These are phyloP conservation scores for Przewalskia tangutica DNA, from an alignment of 257 asterid species.

Conservation along the genomic window DNA sequence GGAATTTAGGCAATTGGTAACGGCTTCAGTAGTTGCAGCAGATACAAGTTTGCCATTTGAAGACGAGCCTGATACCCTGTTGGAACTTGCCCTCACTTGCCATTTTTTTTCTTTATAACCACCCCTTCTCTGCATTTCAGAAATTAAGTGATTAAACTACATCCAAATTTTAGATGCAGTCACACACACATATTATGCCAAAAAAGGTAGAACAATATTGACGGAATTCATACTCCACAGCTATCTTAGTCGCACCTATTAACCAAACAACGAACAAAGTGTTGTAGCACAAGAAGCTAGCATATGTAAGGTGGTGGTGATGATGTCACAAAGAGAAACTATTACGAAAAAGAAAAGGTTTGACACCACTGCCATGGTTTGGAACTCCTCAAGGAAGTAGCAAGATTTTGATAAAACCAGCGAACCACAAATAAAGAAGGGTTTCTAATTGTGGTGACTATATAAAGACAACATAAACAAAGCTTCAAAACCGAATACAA, in stretches of 20 bases:
- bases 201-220: neutral
- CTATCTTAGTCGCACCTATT: neutral
- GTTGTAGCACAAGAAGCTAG: neutral
- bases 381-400: neutral
- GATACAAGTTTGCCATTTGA: conserved; percentile 26
- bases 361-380: neutral
- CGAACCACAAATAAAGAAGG: neutral
- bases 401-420: neutral
- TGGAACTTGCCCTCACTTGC: conserved; percentile 36
- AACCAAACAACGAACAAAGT: neutral
- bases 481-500: neutral
- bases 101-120: conserved; percentile 34
- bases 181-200: neutral
- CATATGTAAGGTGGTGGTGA: neutral
- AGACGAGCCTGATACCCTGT: conserved; percentile 17
- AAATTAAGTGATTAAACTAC: neutral
- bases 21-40: conserved; percentile 30
- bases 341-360: neutral
- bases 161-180: neutral
- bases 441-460: neutral
- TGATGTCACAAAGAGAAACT: neutral
- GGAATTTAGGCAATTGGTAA: conserved; percentile 25
- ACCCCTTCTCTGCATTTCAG: conserved; percentile 41
- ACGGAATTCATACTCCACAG: neutral
- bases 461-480: neutral